Evolutionary conservation across 345 rosid species (phyloP), one percentile per base, ranked within the genome.

Genomic region (Excoecaria agallocha): DNA sequence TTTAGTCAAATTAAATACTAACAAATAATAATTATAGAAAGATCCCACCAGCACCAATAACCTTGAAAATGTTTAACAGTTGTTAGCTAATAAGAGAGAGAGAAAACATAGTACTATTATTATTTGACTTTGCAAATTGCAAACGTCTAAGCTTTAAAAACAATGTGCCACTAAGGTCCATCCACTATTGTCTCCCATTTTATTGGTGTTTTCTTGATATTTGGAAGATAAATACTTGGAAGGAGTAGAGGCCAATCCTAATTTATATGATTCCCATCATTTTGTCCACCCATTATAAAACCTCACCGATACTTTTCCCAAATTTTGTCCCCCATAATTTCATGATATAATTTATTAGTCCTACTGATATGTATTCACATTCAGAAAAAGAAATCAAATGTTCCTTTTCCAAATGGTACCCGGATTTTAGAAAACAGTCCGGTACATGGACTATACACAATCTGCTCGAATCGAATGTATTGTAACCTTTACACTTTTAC

Each of bases 111-210:
- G 2, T 30, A 30, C 30, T 30, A 30, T 30, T 46, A 25, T 15
- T n/a, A 20, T 48, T 49, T 25, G 30, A 52, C 58, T 68, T 68
- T 50, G 71, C 71, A 68, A 68, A 30, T 64, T 64, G 68, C 68
- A 43, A 64, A 8, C 3, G 41, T 64, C n/a, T 41, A 16, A n/a
- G 39, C 35, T 12, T 19, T 57, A 37, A 15, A 17, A 2, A 17
- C 2, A 39, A 3, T 15, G 22, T 17, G 39, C 6, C 69, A n/a
- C 25, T 64, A 13, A n/a, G 25, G 7, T 46, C 39, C 70, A 67
- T 48, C 70, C n/a, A 67, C 57, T 3, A 46, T 49, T 67, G 70
- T 67, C 70, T 49, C 70, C 70, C 70, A 67, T 67, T 48, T 5
- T 11, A 1, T 45, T 20, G 10, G 22, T 17, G 20, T 39, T 38